Evolutionary conservation across 139 green algal genomes (phyloP).

Genomic region (Chlorella sp.): DNA sequence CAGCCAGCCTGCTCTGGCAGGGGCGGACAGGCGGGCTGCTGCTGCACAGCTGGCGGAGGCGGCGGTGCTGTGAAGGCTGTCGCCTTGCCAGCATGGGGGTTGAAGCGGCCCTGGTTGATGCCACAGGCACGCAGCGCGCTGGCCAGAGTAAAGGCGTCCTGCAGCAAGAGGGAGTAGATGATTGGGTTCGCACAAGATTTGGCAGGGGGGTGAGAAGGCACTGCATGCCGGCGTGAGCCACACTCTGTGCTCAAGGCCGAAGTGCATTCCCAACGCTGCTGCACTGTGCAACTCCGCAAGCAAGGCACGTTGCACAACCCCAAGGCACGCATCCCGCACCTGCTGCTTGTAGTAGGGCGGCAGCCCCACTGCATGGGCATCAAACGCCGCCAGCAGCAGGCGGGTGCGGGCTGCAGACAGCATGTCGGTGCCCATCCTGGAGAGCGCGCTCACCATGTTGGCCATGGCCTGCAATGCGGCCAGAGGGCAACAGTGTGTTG

Average conservation of each 20-base stretch:
- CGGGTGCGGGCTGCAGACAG: not conserved
- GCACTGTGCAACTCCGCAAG: no score
- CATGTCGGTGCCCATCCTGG: not conserved
- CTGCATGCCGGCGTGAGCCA: no score
- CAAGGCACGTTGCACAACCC: no score
- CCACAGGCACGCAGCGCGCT: not conserved
- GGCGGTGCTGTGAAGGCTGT: not conserved
- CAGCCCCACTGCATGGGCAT: not conserved
- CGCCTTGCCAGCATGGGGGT: not conserved
- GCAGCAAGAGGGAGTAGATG: no score
- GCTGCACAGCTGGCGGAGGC: not conserved
- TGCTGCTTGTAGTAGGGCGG: not conserved
- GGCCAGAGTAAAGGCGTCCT: not conserved
- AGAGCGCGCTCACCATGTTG: not conserved
- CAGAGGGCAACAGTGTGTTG: no score
- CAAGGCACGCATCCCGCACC: not conserved
- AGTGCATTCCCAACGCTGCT: no score
- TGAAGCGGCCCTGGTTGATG: not conserved
- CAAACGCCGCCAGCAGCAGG: constrained; percentile 14
- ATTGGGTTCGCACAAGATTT: no score
- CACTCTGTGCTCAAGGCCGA: no score
- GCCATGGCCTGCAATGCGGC: constrained; percentile 34
- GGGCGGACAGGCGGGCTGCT: not conserved
- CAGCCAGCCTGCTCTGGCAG: not conserved
- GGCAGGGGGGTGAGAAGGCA: no score